Percentiles rank a stretch among this genome's conserved stretches.
Conservation (phyloP, 2,329 filamentous ascomycete genomes). For the Hypoxylon sp. region DNA sequence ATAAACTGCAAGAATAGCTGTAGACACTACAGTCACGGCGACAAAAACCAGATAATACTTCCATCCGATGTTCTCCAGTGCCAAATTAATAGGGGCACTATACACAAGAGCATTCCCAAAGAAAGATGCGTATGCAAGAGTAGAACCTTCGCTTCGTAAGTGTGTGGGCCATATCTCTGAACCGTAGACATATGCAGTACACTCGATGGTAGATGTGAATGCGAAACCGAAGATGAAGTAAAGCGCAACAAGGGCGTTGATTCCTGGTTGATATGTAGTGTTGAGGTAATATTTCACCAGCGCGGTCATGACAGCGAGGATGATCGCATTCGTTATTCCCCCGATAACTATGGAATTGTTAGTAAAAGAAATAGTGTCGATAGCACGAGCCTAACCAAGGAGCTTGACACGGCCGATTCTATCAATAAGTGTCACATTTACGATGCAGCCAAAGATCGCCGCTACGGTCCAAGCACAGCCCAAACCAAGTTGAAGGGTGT, state of each 20-base stretch:
- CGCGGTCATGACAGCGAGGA: slow-evolving; percentile 47
- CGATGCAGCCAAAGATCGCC: slow-evolving; percentile 48
- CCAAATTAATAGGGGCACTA: slow-evolving; percentile 39
- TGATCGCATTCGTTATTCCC: slow-evolving; percentile 44
- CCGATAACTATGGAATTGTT: slow-evolving; percentile 39
- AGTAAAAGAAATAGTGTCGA: slow-evolving; percentile 16
- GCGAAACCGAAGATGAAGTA: slow-evolving; percentile 49
- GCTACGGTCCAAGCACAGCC: slow-evolving; percentile 51
- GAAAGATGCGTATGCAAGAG: slow-evolving; percentile 46
- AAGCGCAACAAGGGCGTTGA: slow-evolving; percentile 48
- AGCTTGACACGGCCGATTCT: slow-evolving; percentile 51
- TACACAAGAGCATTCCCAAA: slow-evolving; percentile 49
- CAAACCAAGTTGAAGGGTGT: slow-evolving; percentile 51
- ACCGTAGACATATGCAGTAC: slow-evolving; percentile 53
- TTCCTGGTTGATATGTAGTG: slow-evolving; percentile 42
- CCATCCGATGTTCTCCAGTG: slow-evolving; percentile 53
- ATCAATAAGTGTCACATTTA: slow-evolving; percentile 52
- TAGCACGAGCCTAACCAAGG: slow-evolving; percentile 22
- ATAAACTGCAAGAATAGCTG: slow-evolving; percentile 45
- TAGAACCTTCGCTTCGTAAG: slow-evolving; percentile 49
- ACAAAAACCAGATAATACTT: slow-evolving; percentile 53
- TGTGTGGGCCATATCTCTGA: slow-evolving; percentile 57
- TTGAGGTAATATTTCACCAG: slow-evolving; percentile 48
- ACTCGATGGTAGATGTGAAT: slow-evolving; percentile 51
- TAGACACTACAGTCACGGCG: slow-evolving; percentile 47